Evolutionary conservation across 225 moss, liverwort and hornwort genomes (phyloP), one percentile per base, ranked within the genome.

Genomic region (Thuidium tamariscinum): DNA sequence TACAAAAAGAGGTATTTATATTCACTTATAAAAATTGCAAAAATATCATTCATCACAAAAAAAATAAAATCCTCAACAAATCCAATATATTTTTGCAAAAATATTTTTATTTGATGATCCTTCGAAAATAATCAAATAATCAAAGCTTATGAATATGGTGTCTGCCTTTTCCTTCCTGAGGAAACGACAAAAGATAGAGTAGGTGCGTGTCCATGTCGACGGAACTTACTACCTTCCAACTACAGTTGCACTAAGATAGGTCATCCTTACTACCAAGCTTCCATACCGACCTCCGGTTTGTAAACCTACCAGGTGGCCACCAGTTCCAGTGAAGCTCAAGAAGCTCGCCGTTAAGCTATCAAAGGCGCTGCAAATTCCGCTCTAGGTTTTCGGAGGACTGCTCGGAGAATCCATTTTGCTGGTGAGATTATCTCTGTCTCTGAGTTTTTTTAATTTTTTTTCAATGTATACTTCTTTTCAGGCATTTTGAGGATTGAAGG

Each of bases 211-310:
- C 77, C 72, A 48, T 22, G 11, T 11, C 10, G 80, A 56, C 29
- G 80, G 80, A 80, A 84, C 74, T 88, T 57, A 84, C 80, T 65
- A 84, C 88, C 80, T 29, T 61, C 37, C 72, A 34, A 84, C 71
- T 54, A 67, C 52, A 18, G 64, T 19, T 26, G 32, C 19, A 15
- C 18, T 7, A n/a, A 51, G n/a, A n/a, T 64, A 77, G 54, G 78
- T 34, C 26, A 72, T 21, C 51, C 11, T 55, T 26, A 80, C 75
- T 65, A 74, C 82, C 66, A 7, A 7, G 36, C 77, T 29, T 75
- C 68, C 68, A 32, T 66, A 85, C 65, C 67, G 16, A 16, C 67
- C 75, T 32, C 25, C 4, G 2, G 23, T 19, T 73, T 74, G 25
- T 48, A 12, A 65, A 73, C 84, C 80, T 46, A 11, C 66, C 74